A percentile compares a stretch with the other conserved stretches of the same genome.
Evolutionary conservation across 305 asterid species (phyloP).

Genomic region (Solanum chacoense): DNA sequence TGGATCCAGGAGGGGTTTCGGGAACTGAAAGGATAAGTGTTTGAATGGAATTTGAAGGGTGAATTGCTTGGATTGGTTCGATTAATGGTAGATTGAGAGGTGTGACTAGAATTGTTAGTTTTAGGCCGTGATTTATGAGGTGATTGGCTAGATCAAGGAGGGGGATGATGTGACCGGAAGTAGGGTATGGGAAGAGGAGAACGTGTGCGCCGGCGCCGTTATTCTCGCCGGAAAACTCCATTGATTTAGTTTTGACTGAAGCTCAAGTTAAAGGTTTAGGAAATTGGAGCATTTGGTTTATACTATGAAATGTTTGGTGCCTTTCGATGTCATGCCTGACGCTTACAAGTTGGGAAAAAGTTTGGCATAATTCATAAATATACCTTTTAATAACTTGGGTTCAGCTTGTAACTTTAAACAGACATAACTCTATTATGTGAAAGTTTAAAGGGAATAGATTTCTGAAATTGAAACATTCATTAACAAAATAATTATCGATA

Average conservation of each 20-base stretch:
- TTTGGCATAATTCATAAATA: too few relatives aligned
- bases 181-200: slow-evolving; percentile 19
- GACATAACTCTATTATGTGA: too few relatives aligned
- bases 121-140: slow-evolving; percentile 7
- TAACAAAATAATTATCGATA: too few relatives aligned
- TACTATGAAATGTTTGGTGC: not conserved
- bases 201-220: not conserved
- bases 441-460: too few relatives aligned
- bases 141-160: slow-evolving; percentile 15
- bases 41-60: slow-evolving; percentile 4
- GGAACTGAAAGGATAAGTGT: slow-evolving; percentile 11
- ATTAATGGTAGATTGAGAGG: slow-evolving; percentile 15
- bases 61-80: slow-evolving; percentile 5
- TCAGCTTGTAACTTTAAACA: too few relatives aligned
- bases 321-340: not conserved
- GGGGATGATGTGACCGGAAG: slow-evolving; percentile 20
- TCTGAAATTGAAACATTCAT: too few relatives aligned
- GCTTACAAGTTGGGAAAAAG: not conserved
- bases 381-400: too few relatives aligned
- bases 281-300: not conserved
- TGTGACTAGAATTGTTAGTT: slow-evolving; percentile 13
- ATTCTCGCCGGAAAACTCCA: not conserved
- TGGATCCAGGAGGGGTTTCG: not conserved
- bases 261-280: not conserved
- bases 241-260: not conserved